These are phyloP conservation scores for Flueggea neowawraea DNA, from an alignment of 441 rosid genomes.

Conservation along the genomic window DNA sequence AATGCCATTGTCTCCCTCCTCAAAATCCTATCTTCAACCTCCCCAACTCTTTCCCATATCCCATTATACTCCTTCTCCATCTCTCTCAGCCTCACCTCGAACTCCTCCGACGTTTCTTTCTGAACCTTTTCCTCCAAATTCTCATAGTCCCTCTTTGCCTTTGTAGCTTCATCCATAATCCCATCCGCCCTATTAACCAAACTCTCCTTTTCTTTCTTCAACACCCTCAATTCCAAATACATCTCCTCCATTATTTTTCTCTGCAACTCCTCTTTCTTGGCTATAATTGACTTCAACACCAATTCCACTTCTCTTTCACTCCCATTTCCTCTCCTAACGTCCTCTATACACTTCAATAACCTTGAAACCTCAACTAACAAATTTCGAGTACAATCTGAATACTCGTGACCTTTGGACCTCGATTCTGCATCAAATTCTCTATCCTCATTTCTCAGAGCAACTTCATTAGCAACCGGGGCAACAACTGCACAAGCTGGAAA, in stretches of 20 bases:
- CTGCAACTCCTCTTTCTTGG: slow-evolving; percentile 58
- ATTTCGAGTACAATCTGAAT: slow-evolving; percentile 47
- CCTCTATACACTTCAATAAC: slow-evolving; percentile 53
- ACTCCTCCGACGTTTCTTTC: slow-evolving; percentile 27
- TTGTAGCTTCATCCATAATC: slow-evolving; percentile 41
- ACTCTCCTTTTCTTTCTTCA: slow-evolving; percentile 45
- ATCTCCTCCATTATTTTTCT: slow-evolving; percentile 62
- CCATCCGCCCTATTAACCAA: slow-evolving; percentile 46
- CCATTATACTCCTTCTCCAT: slow-evolving; percentile 59
- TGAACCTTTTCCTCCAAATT: slow-evolving; percentile 21
- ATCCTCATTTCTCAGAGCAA: slow-evolving; percentile 35
- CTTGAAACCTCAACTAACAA: slow-evolving; percentile 59
- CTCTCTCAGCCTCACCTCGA: slow-evolving; percentile 40
- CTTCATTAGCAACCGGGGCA: slow-evolving; percentile 35
- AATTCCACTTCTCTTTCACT: slow-evolving; percentile 30
- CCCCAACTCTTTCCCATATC: slow-evolving; percentile 70
- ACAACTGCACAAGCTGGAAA: slow-evolving; percentile 55
- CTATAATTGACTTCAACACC: slow-evolving; percentile 53
- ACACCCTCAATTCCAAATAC: slow-evolving; percentile 36
- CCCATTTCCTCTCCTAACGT: slow-evolving; percentile 54
- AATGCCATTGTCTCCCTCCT: slow-evolving; percentile 60
- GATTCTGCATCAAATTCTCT: slow-evolving; percentile 12
- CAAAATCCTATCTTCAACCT: slow-evolving; percentile 52
- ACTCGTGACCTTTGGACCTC: slow-evolving; percentile 45
- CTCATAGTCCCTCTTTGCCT: slow-evolving; percentile 40